Evolutionary conservation across 2,329 filamentous ascomycete genomes (phyloP), one percentile per base, ranked within the genome.

Genomic region (Verticillium albo-atrum): DNA sequence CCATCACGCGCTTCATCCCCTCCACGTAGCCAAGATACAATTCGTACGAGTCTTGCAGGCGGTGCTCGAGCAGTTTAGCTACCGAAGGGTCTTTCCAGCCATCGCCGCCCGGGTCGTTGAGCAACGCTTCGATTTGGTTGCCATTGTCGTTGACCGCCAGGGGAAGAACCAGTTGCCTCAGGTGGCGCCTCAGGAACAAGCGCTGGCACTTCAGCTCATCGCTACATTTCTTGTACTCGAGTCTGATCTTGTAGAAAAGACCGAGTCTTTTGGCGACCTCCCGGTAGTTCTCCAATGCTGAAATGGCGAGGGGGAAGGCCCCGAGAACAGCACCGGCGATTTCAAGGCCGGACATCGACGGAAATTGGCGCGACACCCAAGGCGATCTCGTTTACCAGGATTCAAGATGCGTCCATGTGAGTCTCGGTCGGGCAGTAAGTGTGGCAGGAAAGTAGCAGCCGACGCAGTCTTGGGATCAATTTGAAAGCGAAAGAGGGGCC

Each of bases 131-230:
- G 25, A 68, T 50, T 42, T 57, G 53, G 25, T 50, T 53, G 12
- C 66, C 63, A 23, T 68, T 65, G 51, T 30, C 27, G 51, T 53
- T 53, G 5, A 58, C 50, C 6, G 64, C 58, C 0, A 68, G 34
- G 4, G 67, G 67, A 2, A 68, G 55, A 1, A 71, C 51, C 2
- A 71, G 63, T 28, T 59, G 57, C 53, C 58, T 64, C 55, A 68
- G 55, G 37, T 68, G 60, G 2, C 32, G 17, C 12, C 37, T 58
- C 27, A 68, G 65, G 6, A 25, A 34, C 10, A 65, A n/a, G n/a
- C 34, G 56, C 9, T 64, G 59, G 35, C 47, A 60, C 9, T n/a
- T 60, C 32, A 68, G 60, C 6, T 63, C 58, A 27, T 66, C 51
- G 1, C 23, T 57, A 47, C 59, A 55, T n/a, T 60, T 56, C 25